These are phyloP conservation scores for Stevia rebaudiana DNA, from an alignment of 140 eudicot genomes.

Conservation along the genomic window DNA sequence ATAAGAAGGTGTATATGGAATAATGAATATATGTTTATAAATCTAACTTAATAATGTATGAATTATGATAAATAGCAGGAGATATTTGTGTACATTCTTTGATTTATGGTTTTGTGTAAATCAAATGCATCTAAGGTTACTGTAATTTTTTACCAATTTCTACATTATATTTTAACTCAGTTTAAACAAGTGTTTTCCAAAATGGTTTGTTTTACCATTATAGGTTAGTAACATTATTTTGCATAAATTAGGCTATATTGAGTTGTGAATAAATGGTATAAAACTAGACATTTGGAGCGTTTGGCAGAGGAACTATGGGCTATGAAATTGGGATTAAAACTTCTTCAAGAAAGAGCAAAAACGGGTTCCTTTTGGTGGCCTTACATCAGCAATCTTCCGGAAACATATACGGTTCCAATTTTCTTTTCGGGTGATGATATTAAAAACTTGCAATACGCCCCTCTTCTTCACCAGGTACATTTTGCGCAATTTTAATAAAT, in stretches of 20 bases:
- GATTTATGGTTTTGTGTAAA: neutral
- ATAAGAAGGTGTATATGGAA: neutral
- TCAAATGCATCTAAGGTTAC: neutral
- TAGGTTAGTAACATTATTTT: conserved; percentile 39
- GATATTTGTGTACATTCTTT: neutral
- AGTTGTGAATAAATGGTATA: conserved; percentile 73
- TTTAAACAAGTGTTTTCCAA: neutral
- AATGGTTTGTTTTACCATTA: conserved; percentile 17
- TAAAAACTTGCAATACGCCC: conserved; percentile 84
- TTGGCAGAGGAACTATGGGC: conserved; percentile 99
- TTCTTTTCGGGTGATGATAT: conserved; percentile 92
- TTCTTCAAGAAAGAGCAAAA: conserved; percentile 91
- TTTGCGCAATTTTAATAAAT: neutral
- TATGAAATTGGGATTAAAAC: conserved; percentile 79
- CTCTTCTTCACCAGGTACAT: conserved; percentile 86
- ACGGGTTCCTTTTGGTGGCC: conserved; percentile 97
- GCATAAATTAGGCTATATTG: conserved; percentile 59
- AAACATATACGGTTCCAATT: conserved; percentile 75
- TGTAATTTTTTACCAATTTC: neutral
- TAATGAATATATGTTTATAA: neutral
- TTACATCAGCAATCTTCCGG: conserved; percentile 94
- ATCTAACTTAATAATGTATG: neutral
- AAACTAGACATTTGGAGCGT: conserved; percentile 81
- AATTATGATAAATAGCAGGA: neutral
- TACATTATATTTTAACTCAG: neutral